phyloP scores from a whole-genome alignment of 257 asterid genomes.

The Agastache rugosa region DNA sequence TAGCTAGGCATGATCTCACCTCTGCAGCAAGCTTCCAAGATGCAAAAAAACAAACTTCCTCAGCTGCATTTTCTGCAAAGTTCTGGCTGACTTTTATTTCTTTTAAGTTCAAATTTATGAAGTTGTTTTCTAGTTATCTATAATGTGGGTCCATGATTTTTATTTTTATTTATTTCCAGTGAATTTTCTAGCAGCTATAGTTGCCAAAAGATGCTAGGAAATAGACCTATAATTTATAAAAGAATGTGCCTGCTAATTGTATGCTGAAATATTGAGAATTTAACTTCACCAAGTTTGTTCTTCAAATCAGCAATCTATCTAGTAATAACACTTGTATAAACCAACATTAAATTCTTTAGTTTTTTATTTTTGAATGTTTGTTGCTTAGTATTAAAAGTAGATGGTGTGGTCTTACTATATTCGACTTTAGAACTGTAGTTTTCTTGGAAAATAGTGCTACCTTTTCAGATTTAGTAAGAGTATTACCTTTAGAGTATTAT shows the following conservation, averaged over 20 bases:
- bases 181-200: neutral
- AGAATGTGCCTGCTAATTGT: neutral
- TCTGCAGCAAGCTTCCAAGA: neutral
- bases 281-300: neutral
- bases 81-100: neutral
- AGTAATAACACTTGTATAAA: too few relatives aligned
- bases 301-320: too few relatives aligned
- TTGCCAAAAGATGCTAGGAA: slow-evolving; percentile 7
- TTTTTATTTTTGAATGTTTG: neutral
- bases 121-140: neutral
- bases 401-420: neutral
- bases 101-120: neutral
- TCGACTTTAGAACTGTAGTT: neutral
- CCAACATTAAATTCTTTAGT: too few relatives aligned
- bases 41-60: neutral
- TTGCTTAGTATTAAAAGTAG: neutral
- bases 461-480: neutral
- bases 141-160: neutral
- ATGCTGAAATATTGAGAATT: neutral
- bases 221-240: slow-evolving; percentile 12
- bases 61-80: neutral
- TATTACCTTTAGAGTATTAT: neutral
- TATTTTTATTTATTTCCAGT: neutral
- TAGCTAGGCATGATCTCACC: too few relatives aligned
- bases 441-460: neutral